Base-by-base conservation (phyloP, 2,329 filamentous ascomycete species). In the Calonectria hawksworthii region DNA sequence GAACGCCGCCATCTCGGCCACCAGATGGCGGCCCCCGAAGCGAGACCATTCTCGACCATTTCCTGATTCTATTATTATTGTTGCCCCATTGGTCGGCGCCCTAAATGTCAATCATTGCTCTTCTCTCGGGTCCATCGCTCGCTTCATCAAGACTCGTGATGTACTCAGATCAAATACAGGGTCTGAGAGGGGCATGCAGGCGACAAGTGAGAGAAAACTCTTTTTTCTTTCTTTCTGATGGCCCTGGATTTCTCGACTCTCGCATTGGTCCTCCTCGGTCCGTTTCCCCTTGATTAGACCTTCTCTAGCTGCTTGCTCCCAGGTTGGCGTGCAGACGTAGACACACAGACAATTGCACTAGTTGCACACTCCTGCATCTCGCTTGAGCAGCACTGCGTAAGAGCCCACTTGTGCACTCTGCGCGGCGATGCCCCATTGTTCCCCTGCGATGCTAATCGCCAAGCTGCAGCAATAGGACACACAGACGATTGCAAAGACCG, bases 281-380 rank as follows among this genome's bases (percentile, higher is more conserved):
- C 32, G 26, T 32, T 72, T 77, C 69, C 56, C 70, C 76, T 68
- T 28, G 68, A 21, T 68, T 80, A 78, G 70, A 38, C 41, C 56
- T 75, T 34, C 59, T 65, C 54, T 81, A 75, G 77, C 74, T 77
- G 64, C 73, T 74, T 73, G 79, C 78, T 76, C 77, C 77, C 78
- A 74, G 74, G 66, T 64, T 79, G 79, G 71, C 67, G 72, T 74
- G 75, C 74, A 75, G 76, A 71, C 36, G 63, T 66, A 72, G 65
- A 75, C 79, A 76, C 77, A 77, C 66, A 73, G 72, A 70, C 71
- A 70, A 26, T 66, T 68, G 32, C 72, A 50, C 67, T 70, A 70
- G 66, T 56, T 79, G 70, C 72, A 47, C 72, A 78, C 80, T 81
- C 79, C 80, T 81, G 78, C 79, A 71, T 81, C 79, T 79, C 77